Conservation (phyloP, 805 yeast species). For the Suhomyces canberraensis region DNA sequence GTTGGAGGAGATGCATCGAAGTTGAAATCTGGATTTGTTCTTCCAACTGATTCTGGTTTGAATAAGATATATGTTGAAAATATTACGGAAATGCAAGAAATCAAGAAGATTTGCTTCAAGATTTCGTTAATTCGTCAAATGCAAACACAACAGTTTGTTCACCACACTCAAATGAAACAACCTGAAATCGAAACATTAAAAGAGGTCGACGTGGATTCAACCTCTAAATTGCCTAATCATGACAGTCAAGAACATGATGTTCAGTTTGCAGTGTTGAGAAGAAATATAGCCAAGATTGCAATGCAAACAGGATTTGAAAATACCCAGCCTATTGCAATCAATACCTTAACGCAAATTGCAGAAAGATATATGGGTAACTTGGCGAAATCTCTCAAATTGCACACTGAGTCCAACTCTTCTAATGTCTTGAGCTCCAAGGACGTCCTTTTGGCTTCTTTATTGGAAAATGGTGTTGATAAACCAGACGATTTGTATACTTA, state of each 20-base stretch:
- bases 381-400: constrained; percentile 65
- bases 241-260: constrained; percentile 59
- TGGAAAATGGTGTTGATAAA: constrained; percentile 83
- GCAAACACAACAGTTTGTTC: constrained; percentile 78
- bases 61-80: constrained; percentile 60
- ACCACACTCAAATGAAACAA: constrained; percentile 67
- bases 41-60: constrained; percentile 52
- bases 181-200: constrained; percentile 61
- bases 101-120: constrained; percentile 83
- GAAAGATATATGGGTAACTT: constrained; percentile 75
- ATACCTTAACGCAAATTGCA: constrained; percentile 78
- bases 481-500: constrained; percentile 75
- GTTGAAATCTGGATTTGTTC: constrained; percentile 26
- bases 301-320: constrained; percentile 94
- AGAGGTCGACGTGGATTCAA: constrained; percentile 78
- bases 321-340: constrained; percentile 72
- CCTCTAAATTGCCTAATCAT: constrained; percentile 69
- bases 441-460: constrained; percentile 56
- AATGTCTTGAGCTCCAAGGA: constrained; percentile 42
- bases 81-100: constrained; percentile 78
- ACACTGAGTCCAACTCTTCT: constrained; percentile 59
- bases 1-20: constrained; percentile 22
- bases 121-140: constrained; percentile 83
- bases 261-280: constrained; percentile 62
- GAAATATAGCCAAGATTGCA: constrained; percentile 70